Percentiles rank a stretch among this genome's conserved stretches.
Evolutionary conservation across 192 early-diverging fungal species (phyloP).

Genomic region (Entrophospora sp.): DNA sequence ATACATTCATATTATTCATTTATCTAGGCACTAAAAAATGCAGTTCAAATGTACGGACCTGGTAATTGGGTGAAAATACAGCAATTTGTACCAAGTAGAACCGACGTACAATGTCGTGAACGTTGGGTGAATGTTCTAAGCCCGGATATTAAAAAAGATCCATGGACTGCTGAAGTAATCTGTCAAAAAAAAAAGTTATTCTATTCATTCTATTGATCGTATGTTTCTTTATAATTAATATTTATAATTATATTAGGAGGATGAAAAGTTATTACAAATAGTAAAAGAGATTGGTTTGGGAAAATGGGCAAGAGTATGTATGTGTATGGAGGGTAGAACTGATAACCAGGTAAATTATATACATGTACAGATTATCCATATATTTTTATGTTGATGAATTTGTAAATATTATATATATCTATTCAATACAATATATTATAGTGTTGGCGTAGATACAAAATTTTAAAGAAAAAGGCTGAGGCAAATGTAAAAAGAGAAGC

Average conservation of each 20-base stretch:
- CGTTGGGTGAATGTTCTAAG: conserved; percentile 63
- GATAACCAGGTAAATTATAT: conserved; percentile 45
- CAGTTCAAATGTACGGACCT: conserved; percentile 55
- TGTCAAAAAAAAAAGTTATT: too few relatives aligned
- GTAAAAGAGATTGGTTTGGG: conserved; percentile 37
- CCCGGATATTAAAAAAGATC: conserved; percentile 45
- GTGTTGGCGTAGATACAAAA: conserved; percentile 16
- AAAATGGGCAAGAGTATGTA: conserved; percentile 49
- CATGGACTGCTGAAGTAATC: conserved; percentile 41
- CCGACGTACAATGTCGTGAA: conserved; percentile 73
- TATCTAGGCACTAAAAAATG: conserved; percentile 47
- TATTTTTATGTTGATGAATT: too few relatives aligned
- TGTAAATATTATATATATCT: too few relatives aligned
- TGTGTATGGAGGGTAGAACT: conserved; percentile 37
- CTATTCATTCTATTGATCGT: not conserved
- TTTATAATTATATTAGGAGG: conserved; percentile 26
- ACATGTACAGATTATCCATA: too few relatives aligned
- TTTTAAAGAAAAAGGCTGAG: not conserved
- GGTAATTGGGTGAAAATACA: conserved; percentile 65
- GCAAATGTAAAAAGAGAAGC: too few relatives aligned
- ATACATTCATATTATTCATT: too few relatives aligned
- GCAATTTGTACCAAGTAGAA: conserved; percentile 60
- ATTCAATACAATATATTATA: not conserved
- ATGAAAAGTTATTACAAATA: conserved; percentile 33
- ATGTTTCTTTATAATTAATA: not conserved